These are phyloP conservation scores for Metschnikowia continentalis DNA, from an alignment of 805 yeast species.

Conservation along the genomic window DNA sequence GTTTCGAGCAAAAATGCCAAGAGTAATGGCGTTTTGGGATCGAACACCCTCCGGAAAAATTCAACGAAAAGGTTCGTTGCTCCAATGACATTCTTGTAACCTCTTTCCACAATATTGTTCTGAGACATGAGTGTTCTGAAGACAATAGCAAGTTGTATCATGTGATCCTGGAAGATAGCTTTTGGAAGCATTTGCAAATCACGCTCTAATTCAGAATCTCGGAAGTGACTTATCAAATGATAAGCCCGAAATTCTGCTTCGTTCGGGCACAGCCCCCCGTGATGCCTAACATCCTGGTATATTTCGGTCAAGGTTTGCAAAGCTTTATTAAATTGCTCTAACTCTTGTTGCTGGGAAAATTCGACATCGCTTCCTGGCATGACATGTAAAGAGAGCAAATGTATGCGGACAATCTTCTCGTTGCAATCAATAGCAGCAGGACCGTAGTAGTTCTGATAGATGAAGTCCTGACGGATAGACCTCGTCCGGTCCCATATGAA, in stretches of 20 bases:
- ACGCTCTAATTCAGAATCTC: constrained; percentile 82
- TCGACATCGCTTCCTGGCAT: constrained; percentile 74
- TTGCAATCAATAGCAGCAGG: constrained; percentile 92
- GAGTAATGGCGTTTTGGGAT: constrained; percentile 54
- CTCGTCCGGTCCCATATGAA: constrained; percentile 97
- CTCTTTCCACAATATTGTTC: constrained; percentile 54
- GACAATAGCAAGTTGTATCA: constrained; percentile 67
- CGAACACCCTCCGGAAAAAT: constrained; percentile 56
- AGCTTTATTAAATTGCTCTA: constrained; percentile 91
- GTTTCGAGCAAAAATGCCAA: constrained; percentile 73
- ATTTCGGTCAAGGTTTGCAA: constrained; percentile 84
- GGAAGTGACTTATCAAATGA: constrained; percentile 68
- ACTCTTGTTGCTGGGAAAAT: constrained; percentile 90
- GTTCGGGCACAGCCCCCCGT: constrained; percentile 66
- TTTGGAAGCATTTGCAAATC: constrained; percentile 66
- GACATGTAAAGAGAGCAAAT: constrained; percentile 71
- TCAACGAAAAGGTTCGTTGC: constrained; percentile 55
- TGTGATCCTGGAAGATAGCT: constrained; percentile 46
- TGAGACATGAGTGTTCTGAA: constrained; percentile 65
- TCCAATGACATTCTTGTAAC: constrained; percentile 47
- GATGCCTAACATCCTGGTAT: constrained; percentile 71
- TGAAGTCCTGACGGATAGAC: constrained; percentile 94
- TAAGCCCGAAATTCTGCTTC: constrained; percentile 95
- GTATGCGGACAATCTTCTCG: constrained; percentile 87
- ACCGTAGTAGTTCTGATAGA: constrained; percentile 90